Base-by-base conservation (phyloP, 2,329 filamentous ascomycete genomes). In the Zopfia rhizophila region DNA sequence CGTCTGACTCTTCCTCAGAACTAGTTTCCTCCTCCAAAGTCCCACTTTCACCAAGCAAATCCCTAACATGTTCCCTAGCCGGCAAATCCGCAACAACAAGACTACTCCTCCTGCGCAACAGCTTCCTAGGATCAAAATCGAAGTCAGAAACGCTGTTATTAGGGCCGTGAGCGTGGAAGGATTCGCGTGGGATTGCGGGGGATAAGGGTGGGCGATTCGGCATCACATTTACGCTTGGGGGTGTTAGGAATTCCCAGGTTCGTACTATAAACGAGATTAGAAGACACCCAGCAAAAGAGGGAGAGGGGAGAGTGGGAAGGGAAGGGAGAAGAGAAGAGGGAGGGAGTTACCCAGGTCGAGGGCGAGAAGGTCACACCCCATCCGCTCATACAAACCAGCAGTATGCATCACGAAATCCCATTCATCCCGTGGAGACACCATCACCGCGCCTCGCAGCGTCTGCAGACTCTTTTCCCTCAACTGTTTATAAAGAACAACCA, bases 341-440 rank as follows among this genome's bases (percentile, higher is more conserved):
- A 39, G 17, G 8, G 13, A 33, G 75, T 70, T 79, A 89, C 87
- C 88, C 5, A 97, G 77, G 61, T 95, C 90, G 4, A 97, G 77
- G 1, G 92, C 94, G 0, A 97, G 81, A 7, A 96, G 72, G 70
- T 97, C 93, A 65, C 94, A 96, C 3, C 94, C 93, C 92, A 94
- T 97, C 7, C 90, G 87, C 68, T 89, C 88, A 65, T 92, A 97
- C 13, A 94, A 78, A 41, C 85, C 81, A 12, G 91, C 90, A 40
- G 90, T 96, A 59, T 94, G 90, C 16, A 96, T 76, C 1, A 97
- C 85, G 66, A 97, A 96, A 22, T 89, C 84, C 89, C 90, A 96
- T 72, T 97, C 92, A 3, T 87, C 85, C 51, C 82, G 83, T 0
- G 89, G 87, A 2, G 85, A 87, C 13, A 96, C 81, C 71, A 91